A percentile compares a stretch with the other conserved stretches of the same genome.
Evolutionary conservation across 345 rosid genomes (phyloP).

Genomic region (Corchorus olitorius): DNA sequence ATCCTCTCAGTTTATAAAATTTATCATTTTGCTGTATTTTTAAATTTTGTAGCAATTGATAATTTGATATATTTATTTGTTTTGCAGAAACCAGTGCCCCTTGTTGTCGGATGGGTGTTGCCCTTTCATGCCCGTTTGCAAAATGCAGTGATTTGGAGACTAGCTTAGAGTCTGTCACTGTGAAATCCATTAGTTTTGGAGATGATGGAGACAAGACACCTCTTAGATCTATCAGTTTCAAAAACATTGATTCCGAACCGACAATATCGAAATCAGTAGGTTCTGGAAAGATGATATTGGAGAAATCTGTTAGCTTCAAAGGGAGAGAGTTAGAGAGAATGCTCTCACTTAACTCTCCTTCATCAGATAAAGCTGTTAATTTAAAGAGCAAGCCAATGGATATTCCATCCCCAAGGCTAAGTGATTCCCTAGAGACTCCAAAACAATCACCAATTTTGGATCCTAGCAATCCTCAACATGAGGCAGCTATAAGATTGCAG

Average conservation of each 20-base stretch:
- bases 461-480: constrained; percentile 64
- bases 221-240: constrained; percentile 67
- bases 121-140: constrained; percentile 62
- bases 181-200: constrained; percentile 80
- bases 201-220: constrained; percentile 64
- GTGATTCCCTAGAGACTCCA: neutral
- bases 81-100: constrained; percentile 30
- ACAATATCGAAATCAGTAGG: constrained; percentile 60
- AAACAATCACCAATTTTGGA: constrained; percentile 33
- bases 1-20: neutral
- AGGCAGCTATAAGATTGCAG: constrained; percentile 85
- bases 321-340: constrained; percentile 52
- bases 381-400: constrained; percentile 16
- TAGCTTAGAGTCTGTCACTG: constrained; percentile 66
- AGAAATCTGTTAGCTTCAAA: constrained; percentile 80
- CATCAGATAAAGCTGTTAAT: constrained; percentile 8
- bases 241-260: constrained; percentile 50
- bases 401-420: constrained; percentile 20
- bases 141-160: constrained; percentile 57
- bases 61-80: constrained; percentile 35
- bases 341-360: constrained; percentile 43
- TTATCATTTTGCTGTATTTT: neutral
- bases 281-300: constrained; percentile 77
- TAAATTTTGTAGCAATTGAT: neutral
- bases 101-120: constrained; percentile 63